These are phyloP conservation scores for Myriangium duriaei DNA, from an alignment of 2,329 filamentous ascomycete species.

Conservation along the genomic window DNA sequence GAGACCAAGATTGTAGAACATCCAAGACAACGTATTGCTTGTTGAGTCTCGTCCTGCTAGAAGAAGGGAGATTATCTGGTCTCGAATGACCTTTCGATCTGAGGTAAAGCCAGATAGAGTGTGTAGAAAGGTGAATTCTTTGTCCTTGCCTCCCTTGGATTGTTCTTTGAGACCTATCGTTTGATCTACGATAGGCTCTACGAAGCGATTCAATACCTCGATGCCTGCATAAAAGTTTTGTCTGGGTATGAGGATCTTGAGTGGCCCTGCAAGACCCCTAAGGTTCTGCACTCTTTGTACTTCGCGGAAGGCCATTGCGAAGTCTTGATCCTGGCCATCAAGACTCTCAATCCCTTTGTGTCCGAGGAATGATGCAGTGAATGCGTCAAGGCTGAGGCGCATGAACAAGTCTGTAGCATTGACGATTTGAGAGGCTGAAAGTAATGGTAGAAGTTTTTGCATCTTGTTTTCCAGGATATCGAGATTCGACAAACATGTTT, in stretches of 20 bases:
- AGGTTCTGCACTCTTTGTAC: neutral
- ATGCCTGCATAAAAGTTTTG: neutral
- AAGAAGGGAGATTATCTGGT: neutral
- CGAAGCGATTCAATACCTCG: neutral
- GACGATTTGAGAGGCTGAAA: neutral
- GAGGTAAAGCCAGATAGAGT: neutral
- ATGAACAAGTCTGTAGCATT: neutral
- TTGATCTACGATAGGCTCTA: neutral
- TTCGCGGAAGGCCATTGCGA: neutral
- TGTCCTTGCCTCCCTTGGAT: no score
- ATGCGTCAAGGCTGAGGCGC: neutral
- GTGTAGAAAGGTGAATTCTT: no score
- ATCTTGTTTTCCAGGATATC: neutral
- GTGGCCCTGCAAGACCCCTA: neutral
- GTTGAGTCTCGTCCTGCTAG: neutral
- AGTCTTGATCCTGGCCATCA: neutral
- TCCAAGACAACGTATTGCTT: neutral
- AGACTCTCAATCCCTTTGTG: neutral
- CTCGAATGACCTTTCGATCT: neutral
- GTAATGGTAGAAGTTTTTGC: neutral
- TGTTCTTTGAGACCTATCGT: neutral
- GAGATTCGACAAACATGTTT: neutral
- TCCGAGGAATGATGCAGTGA: neutral
- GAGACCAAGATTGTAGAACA: neutral
- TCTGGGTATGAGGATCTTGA: neutral